Conservation (phyloP, 345 rosid genomes). For the Limnanthes douglasii region DNA sequence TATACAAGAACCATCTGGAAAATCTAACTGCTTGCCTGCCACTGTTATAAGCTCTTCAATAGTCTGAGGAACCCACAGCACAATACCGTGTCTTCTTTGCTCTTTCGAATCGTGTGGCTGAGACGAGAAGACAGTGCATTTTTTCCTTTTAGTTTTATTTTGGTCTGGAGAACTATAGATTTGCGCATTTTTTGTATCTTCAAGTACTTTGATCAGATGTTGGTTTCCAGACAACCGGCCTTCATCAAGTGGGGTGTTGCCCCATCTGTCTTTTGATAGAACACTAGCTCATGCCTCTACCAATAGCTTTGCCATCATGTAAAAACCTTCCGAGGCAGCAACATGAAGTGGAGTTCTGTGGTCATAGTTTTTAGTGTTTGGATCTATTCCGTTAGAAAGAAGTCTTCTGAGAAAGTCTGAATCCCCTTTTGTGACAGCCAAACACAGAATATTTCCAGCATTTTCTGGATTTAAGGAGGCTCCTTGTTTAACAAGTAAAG, state of each 20-base stretch:
- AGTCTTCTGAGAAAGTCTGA: slow-evolving; percentile 39
- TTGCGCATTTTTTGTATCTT: slow-evolving; percentile 35
- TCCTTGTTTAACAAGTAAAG: slow-evolving; percentile 40
- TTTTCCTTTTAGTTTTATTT: slow-evolving; percentile 16
- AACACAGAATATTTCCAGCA: slow-evolving; percentile 55
- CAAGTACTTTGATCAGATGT: slow-evolving; percentile 42
- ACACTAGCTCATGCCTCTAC: slow-evolving; percentile 61
- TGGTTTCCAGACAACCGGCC: slow-evolving; percentile 36
- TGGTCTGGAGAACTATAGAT: slow-evolving; percentile 17
- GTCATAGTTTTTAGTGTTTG: slow-evolving; percentile 62
- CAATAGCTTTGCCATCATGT: slow-evolving; percentile 29
- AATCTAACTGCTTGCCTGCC: slow-evolving; percentile 24
- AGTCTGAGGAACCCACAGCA: slow-evolving; percentile 54
- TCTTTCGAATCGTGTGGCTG: slow-evolving; percentile 34
- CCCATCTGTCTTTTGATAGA: slow-evolving; percentile 78
- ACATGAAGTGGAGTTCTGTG: slow-evolving; percentile 62
- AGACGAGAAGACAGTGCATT: slow-evolving; percentile 50
- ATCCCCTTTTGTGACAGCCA: slow-evolving; percentile 38
- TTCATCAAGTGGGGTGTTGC: slow-evolving; percentile 63
- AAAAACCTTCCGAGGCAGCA: slow-evolving; percentile 63
- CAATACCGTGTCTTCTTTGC: slow-evolving; percentile 34
- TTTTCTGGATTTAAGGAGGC: slow-evolving; percentile 41
- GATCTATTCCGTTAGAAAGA: slow-evolving; percentile 43
- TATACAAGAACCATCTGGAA: slow-evolving; percentile 15
- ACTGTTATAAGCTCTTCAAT: slow-evolving; percentile 37